Evolutionary conservation across 2,329 filamentous ascomycete species (phyloP).

Genomic region (Aspergillus alliaceus): DNA sequence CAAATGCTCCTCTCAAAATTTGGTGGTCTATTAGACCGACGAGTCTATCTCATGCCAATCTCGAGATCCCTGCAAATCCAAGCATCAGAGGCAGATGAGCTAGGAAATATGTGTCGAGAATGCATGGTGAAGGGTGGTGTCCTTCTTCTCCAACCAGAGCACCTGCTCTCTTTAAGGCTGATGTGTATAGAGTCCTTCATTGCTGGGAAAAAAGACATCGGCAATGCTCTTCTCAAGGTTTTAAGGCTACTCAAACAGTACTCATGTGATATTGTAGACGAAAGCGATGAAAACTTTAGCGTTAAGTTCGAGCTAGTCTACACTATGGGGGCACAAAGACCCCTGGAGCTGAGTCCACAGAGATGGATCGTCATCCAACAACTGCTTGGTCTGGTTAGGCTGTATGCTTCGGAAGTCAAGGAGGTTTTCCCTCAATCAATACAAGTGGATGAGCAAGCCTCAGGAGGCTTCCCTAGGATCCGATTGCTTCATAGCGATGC

Average conservation of each 20-base stretch:
- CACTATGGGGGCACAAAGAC: conserved; percentile 55
- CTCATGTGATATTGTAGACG: conserved; percentile 61
- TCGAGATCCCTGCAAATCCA: conserved; percentile 48
- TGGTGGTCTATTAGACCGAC: conserved; percentile 46
- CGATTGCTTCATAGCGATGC: conserved; percentile 50
- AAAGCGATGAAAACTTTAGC: conserved; percentile 65
- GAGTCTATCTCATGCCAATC: conserved; percentile 49
- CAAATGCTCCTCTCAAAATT: conserved; percentile 44
- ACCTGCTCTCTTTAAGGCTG: conserved; percentile 63
- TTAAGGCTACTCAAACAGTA: conserved; percentile 13
- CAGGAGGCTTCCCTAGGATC: conserved; percentile 49
- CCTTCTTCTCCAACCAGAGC: conserved; percentile 63
- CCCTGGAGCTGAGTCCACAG: conserved; percentile 54
- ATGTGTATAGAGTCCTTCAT: conserved; percentile 55
- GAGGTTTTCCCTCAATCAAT: conserved; percentile 38
- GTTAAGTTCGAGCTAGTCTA: conserved; percentile 64
- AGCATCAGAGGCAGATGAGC: conserved; percentile 25
- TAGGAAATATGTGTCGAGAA: conserved; percentile 43
- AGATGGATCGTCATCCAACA: conserved; percentile 60
- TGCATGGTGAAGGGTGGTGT: conserved; percentile 57
- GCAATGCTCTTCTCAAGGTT: conserved; percentile 5
- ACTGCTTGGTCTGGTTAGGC: conserved; percentile 49
- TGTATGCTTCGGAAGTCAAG: conserved; percentile 32
- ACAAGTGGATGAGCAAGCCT: conserved; percentile 38
- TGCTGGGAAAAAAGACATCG: conserved; percentile 9